Evolutionary conservation across 202 grass and related monocot species (phyloP).

Genomic region (Hordeum pubiflorum): DNA sequence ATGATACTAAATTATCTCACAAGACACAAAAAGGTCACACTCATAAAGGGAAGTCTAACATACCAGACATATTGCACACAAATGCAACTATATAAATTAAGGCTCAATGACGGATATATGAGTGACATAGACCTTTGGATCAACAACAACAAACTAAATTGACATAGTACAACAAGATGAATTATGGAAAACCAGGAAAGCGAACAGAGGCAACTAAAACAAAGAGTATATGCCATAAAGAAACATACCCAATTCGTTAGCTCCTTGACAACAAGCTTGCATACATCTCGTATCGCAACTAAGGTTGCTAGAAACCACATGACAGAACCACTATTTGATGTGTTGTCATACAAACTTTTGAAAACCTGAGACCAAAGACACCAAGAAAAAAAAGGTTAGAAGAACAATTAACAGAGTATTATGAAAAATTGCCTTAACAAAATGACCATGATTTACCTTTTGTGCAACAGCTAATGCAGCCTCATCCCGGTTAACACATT

Average conservation of each 20-base stretch:
- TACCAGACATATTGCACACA: not conserved
- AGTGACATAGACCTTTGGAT: not conserved
- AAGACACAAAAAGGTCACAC: not conserved
- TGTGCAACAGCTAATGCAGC: slow-evolving; percentile 73
- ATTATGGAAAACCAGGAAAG: not conserved
- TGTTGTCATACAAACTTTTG: slow-evolving; percentile 70
- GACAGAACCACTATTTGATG: slow-evolving; percentile 48
- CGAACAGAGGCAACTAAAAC: not conserved
- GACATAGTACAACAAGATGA: not conserved
- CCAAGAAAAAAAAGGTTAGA: not conserved
- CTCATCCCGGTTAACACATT: slow-evolving; percentile 71
- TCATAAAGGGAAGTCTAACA: not conserved
- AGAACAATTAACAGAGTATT: not conserved
- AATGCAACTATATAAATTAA: not conserved
- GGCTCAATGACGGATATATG: not conserved
- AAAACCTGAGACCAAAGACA: slow-evolving; percentile 54
- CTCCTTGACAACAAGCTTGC: slow-evolving; percentile 85
- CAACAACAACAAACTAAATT: not conserved
- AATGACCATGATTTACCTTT: slow-evolving; percentile 34
- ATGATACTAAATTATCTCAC: not conserved
- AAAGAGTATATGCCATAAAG: not conserved
- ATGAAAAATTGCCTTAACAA: not conserved
- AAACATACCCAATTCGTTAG: slow-evolving; percentile 68
- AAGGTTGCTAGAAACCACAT: slow-evolving; percentile 58
- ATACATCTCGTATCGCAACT: slow-evolving; percentile 67